phyloP scores from a whole-genome alignment of 2,329 filamentous ascomycete genomes.

The Xylaria sp. region DNA sequence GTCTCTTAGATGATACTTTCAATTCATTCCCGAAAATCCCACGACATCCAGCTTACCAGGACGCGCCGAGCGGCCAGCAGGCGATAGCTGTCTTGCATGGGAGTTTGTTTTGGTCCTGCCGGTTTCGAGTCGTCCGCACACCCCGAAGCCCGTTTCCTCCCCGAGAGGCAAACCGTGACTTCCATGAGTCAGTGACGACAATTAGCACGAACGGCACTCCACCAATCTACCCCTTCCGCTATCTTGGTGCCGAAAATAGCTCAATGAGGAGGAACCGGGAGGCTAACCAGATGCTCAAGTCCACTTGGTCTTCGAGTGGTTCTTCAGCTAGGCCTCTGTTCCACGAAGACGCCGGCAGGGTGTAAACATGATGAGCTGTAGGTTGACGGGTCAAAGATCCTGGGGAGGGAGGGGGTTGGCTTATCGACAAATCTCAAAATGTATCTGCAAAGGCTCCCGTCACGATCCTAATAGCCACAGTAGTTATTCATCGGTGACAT shows the following conservation, averaged over 20 bases:
- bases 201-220: neutral
- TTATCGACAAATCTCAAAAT: neutral
- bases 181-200: neutral
- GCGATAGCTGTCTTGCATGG: neutral
- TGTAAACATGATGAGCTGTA: neutral
- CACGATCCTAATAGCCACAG: no score
- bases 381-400: constrained; percentile 9
- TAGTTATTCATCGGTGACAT: neutral
- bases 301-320: neutral
- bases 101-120: neutral
- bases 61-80: constrained; percentile 8
- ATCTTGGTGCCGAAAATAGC: neutral
- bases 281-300: constrained; percentile 5
- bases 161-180: neutral
- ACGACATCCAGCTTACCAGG: constrained; percentile 1
- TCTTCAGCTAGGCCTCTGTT: neutral
- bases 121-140: neutral
- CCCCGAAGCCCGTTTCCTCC: neutral
- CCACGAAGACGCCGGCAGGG: constrained; percentile 3
- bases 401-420: neutral
- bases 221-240: neutral
- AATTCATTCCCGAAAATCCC: constrained; percentile 6
- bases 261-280: constrained; percentile 8
- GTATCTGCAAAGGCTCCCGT: neutral
- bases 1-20: neutral